Evolutionary conservation across 2,329 filamentous ascomycete species (phyloP), one percentile per base, ranked within the genome.

Genomic region (Beauveria varroae): DNA sequence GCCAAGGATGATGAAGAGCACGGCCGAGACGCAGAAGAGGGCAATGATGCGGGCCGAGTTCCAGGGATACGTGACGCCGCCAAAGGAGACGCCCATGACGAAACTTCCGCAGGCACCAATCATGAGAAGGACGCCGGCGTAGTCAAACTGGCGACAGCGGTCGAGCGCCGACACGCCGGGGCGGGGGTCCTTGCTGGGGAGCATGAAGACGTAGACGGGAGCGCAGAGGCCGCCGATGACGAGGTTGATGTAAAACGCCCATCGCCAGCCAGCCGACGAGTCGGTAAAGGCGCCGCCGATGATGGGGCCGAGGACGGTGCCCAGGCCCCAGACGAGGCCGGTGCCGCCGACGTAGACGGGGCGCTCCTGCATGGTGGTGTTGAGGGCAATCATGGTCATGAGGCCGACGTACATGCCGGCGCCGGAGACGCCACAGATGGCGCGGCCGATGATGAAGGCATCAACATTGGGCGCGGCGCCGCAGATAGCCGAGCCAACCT

Each of bases 21-120:
- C 64, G 2, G 68, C 75, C 5, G 73, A 75, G 6, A 79, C 65
- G 41, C 78, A 71, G 56, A 78, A 79, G 10, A 79, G 72, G 1
- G 71, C 73, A 62, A 84, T 79, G 43, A 75, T 73, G 0, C 70
- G 68, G 0, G 73, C 73, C 9, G 67, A 69, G 28, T 69, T 67
- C 80, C 81, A 85, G 0, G 68, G 63, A 57, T 75, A 83, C 4
- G 75, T 56, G 4, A 71, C 66, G 1, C 81, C 82, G 9, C 77
- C 79, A 52, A 83, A 82, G 51, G 70, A 74, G 56, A 82, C 73
- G 0, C 72, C 79, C 68, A 84, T 76, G 43, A 78, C 69, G 20
- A 79, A 66, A 12, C 69, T 70, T 3, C 72, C 67, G 30, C 74
- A 73, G 3, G 73, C 72, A 3, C 69, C 78, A 1, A 73, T 65